Conservation (phyloP, 441 rosid species). For the Adansonia madagascariensis region DNA sequence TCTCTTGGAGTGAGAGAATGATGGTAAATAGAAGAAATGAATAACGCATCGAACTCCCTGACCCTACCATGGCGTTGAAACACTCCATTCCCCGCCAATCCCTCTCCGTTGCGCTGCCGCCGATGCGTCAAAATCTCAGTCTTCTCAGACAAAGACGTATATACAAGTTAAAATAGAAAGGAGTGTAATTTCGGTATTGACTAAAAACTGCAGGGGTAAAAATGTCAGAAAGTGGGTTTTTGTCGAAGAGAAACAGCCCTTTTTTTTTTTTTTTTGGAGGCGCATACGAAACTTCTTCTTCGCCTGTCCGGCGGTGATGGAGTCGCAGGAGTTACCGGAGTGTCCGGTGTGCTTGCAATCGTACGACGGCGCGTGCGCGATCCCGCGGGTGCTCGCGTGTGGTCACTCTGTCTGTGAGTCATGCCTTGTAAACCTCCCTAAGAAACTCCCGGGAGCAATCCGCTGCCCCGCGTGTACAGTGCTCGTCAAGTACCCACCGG, state of each 20-base stretch:
- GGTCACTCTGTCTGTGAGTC: slow-evolving; percentile 84
- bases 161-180: not conserved
- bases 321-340: slow-evolving; percentile 71
- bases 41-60: slow-evolving; percentile 76
- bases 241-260: not conserved
- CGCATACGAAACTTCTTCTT: not conserved
- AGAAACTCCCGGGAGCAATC: slow-evolving; percentile 60
- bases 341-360: slow-evolving; percentile 85
- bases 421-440: slow-evolving; percentile 65
- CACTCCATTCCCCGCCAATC: slow-evolving; percentile 27
- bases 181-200: slow-evolving; percentile 5
- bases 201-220: slow-evolving; percentile 2
- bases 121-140: not conserved
- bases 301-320: slow-evolving; percentile 31
- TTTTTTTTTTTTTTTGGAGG: not conserved
- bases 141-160: not conserved
- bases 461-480: slow-evolving; percentile 91
- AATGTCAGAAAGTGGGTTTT: not conserved
- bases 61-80: slow-evolving; percentile 49
- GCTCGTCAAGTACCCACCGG: slow-evolving; percentile 71
- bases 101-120: slow-evolving; percentile 20
- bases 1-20: slow-evolving; percentile 69
- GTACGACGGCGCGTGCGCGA: slow-evolving; percentile 59
- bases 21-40: slow-evolving; percentile 61
- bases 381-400: slow-evolving; percentile 83